Conservation (phyloP, 148 eudicot species). For the Spergularia marina region DNA sequence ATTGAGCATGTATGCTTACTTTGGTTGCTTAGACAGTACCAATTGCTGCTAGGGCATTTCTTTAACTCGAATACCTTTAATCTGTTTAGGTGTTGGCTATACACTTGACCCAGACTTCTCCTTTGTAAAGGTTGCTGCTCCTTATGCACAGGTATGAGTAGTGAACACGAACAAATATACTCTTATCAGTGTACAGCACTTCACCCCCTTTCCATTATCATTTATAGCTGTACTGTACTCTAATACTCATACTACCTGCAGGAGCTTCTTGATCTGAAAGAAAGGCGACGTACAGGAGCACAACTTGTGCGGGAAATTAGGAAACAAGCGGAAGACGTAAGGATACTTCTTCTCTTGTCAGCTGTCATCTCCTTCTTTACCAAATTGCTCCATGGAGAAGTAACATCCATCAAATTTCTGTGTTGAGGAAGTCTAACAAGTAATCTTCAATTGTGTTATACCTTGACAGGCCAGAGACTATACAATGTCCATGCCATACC, state of each 20-base stretch:
- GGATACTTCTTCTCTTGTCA: slow-evolving; percentile 12
- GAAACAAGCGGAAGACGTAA: slow-evolving; percentile 95
- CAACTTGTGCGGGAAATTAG: slow-evolving; percentile 84
- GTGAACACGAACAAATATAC: not conserved
- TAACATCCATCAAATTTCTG: no score
- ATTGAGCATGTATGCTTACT: no score
- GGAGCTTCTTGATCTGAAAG: slow-evolving; percentile 93
- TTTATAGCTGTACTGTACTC: slow-evolving; percentile 15
- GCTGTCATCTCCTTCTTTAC: not conserved
- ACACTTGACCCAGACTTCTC: slow-evolving; percentile 85
- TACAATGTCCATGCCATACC: slow-evolving; percentile 90
- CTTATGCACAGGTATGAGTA: slow-evolving; percentile 83
- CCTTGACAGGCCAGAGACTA: slow-evolving; percentile 68
- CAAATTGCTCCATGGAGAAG: not conserved
- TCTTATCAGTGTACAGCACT: not conserved
- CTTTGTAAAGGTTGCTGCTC: slow-evolving; percentile 91
- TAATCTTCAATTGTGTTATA: not conserved
- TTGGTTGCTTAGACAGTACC: not conserved
- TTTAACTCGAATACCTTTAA: not conserved
- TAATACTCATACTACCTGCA: slow-evolving; percentile 34
- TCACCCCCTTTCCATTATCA: not conserved
- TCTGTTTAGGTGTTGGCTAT: slow-evolving; percentile 70
- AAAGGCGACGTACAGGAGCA: slow-evolving; percentile 55
- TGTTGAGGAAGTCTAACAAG: not conserved
- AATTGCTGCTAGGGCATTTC: not conserved